Base-by-base conservation (phyloP, 106 monocot genomes). In the Posidonia australis region DNA sequence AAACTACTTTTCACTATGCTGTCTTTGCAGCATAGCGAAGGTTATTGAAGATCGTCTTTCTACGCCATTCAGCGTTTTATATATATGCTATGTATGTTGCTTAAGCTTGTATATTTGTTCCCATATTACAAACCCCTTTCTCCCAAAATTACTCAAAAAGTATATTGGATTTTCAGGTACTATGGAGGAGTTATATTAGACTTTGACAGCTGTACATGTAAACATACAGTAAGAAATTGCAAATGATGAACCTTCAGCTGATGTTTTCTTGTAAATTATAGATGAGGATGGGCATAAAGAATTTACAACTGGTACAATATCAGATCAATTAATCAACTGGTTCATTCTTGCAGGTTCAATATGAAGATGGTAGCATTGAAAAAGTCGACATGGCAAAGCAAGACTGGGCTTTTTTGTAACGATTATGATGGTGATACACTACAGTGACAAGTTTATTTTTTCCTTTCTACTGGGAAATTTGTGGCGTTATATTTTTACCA, bases 141-240 rank as follows among this genome's bases (percentile, higher is more conserved):
- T n/a, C 13, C 48, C 14, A 16, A 49, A 49, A 49, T 16, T n/a
- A 49, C 48, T 9, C 3, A 5, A 26, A 5, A n/a, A n/a, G n/a
- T 29, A 29, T 58, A 0, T 28, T 58, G 14, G n/a, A 67, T 28
- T 47, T 70, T 48, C 70, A 84, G 88, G 82, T 88, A 78, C 62
- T 67, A 67, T 56, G 88, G 74, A 64, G 81, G 79, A 70, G 68
- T 69, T 45, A 82, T 88, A 69, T 64, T 58, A 32, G 77, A 74
- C 11, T 88, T 81, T 62, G 71, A 88, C 62, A 48, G 66, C 48
- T 61, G 67, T 36, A 78, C 81, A 22, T 55, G 66, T 67, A 76
- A 63, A 65, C 84, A 84, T 76, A 82, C 84, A 31, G 88, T 88
- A 74, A 79, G 83, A 47, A 47, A n/a, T 43, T n/a, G n/a, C 49